Evolutionary conservation across 768 basidiomycete species (phyloP).

Genomic region (Postia placenta): DNA sequence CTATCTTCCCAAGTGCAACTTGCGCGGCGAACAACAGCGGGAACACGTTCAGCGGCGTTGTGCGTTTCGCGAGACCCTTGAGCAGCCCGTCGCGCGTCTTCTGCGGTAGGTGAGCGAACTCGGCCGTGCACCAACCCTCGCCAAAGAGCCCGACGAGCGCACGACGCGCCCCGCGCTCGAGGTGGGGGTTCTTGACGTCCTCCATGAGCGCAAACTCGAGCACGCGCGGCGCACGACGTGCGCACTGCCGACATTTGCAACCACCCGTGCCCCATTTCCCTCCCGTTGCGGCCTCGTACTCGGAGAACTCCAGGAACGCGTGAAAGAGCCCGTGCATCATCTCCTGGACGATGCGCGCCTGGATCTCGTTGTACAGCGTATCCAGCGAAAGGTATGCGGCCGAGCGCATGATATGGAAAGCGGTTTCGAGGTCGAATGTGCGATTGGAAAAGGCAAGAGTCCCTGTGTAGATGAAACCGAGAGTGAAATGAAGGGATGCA

Average conservation of each 20-base stretch:
- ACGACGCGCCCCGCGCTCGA: slow-evolving; percentile 67
- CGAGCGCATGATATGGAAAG: slow-evolving; percentile 82
- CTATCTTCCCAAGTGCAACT: slow-evolving; percentile 50
- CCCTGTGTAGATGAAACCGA: slow-evolving; percentile 93
- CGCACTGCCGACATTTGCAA: slow-evolving; percentile 80
- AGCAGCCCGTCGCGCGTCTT: slow-evolving; percentile 63
- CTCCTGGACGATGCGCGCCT: slow-evolving; percentile 78
- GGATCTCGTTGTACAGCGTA: slow-evolving; percentile 71
- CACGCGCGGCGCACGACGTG: slow-evolving; percentile 72
- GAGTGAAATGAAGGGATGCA: slow-evolving; percentile 87
- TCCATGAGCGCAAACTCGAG: slow-evolving; percentile 74
- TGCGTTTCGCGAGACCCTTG: slow-evolving; percentile 66
- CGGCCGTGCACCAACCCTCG: slow-evolving; percentile 80
- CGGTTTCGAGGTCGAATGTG: slow-evolving; percentile 88
- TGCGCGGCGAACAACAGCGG: slow-evolving; percentile 63
- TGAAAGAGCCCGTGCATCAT: slow-evolving; percentile 90
- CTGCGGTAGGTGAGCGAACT: slow-evolving; percentile 66
- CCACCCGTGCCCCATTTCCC: slow-evolving; percentile 81
- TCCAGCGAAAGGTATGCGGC: slow-evolving; percentile 74
- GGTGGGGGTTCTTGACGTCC: slow-evolving; percentile 68
- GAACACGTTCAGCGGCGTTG: slow-evolving; percentile 63
- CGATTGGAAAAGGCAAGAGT: slow-evolving; percentile 90
- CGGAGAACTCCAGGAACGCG: slow-evolving; percentile 72
- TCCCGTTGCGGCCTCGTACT: slow-evolving; percentile 67
- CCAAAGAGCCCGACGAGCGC: slow-evolving; percentile 83